Base-by-base conservation (phyloP, 106 monocot species). In the Ottelia alismoides region DNA sequence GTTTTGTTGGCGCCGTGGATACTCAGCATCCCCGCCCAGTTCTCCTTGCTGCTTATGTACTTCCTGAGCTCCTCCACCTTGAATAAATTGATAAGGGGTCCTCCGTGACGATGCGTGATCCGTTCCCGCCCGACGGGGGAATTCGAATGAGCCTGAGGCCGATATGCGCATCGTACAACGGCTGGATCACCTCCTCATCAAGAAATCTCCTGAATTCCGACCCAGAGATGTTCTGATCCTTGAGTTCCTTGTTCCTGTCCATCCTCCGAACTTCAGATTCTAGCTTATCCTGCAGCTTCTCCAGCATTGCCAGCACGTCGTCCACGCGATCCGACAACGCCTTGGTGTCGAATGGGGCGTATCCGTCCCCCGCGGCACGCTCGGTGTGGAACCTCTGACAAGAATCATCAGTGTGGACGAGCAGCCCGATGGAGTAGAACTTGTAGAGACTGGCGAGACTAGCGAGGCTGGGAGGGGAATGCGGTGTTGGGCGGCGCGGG, bases 61-160 rank as follows among this genome's bases (percentile, higher is more conserved):
- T 85, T 91, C 14, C 78, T 57, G 2, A 64, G 66, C 51, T 91
- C 90, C 58, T 91, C 90, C 11, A 75, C 62, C 0, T 67, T 73
- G 73, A 91, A 92, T 78, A 64, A 85, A 47, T 92, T 92, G 2
- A 85, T 65, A 92, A 49, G 0, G 85, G 91, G 22, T 92, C 84
- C 56, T 75, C 80, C 30, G 32, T 50, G 17, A 2, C 19, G 12
- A 19, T 2, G 44, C 25, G 19, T 2, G 50, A 30, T 40, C 12
- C n/a, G n/a, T 29, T 0, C 50, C 21, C 0, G 11, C 6, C 49
- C 0, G 53, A 28, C 20, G 60, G 60, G 25, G 84, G 90, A 25
- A 91, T 55, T 20, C 90, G 67, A 44, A 81, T 81, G 2, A 81
- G 71, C 23, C 84, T 62, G 16, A 91, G 72, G 9, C 62, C 71